A percentile compares a stretch with the other conserved stretches of the same genome.
Evolutionary conservation across 371 early-diverging fungal genomes (phyloP).

Genomic region (Batkoa obscura): DNA sequence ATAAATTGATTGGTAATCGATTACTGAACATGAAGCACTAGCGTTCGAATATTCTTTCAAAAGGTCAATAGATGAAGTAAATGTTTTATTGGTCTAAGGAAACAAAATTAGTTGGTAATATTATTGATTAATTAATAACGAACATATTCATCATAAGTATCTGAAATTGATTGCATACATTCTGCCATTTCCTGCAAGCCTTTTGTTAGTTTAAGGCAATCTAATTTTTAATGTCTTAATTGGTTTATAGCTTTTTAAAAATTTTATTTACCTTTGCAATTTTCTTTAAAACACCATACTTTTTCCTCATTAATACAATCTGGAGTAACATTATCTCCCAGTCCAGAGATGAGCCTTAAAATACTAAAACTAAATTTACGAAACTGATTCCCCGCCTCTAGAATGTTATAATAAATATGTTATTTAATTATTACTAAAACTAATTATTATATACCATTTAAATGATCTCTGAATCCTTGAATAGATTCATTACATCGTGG

Average conservation of each 20-base stretch:
- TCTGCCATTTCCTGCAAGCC: slow-evolving; percentile 18
- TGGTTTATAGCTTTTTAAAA: not conserved
- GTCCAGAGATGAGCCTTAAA: slow-evolving; percentile 15
- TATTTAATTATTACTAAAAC: not conserved
- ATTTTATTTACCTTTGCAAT: slow-evolving; percentile 14
- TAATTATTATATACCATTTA: not conserved
- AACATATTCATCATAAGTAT: slow-evolving; percentile 15
- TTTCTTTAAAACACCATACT: slow-evolving; percentile 23
- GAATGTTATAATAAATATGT: not conserved
- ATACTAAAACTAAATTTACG: slow-evolving; percentile 15
- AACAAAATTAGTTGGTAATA: not conserved
- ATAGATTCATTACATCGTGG: slow-evolving; percentile 15
- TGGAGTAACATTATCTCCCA: slow-evolving; percentile 11
- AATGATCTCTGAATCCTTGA: slow-evolving; percentile 13
- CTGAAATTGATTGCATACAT: slow-evolving; percentile 18
- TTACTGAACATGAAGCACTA: not conserved
- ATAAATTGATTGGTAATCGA: not conserved
- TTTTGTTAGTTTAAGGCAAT: slow-evolving; percentile 18
- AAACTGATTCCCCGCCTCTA: slow-evolving; percentile 15
- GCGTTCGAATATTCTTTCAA: not conserved
- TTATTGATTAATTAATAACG: too few species aligned
- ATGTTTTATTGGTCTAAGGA: not conserved
- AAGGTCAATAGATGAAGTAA: not conserved
- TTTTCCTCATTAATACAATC: slow-evolving; percentile 17
- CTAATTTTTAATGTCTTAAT: slow-evolving; percentile 4